Base-by-base conservation (phyloP, 305 asterid species). In the Nicotiana rustica region DNA sequence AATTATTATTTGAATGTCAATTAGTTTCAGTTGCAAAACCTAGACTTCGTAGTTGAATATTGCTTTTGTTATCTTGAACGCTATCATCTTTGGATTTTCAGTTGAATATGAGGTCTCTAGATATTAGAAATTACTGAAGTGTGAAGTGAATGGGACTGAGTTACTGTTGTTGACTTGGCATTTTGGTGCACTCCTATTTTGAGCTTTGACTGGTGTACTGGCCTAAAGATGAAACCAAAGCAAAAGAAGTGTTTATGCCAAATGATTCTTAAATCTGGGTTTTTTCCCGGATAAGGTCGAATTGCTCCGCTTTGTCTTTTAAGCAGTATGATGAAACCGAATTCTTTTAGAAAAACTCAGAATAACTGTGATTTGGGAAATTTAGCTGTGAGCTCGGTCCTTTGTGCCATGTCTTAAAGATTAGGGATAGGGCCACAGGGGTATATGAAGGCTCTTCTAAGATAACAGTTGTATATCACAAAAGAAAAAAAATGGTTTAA, bases 81-180 rank as follows among this genome's bases (percentile, higher is more conserved):
- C 59, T 55, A 55, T 55, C 59, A 4, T 44, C 12, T 29, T 55
- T 31, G 67, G 52, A 55, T 52, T 76, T 55, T 55, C 80, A 55
- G n/a, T 55, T 31, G 49, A 76, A 31, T 29, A 75, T 75, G 64
- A 17, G 52, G 52, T 57, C 49, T 52, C 1, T 8, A 29, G 65
- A 55, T 76, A 52, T n/a, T 76, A 55, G 47, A 55, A 52, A 52
- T 49, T 25, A 73, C 52, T 76, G 80, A 76, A 55, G 80, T 55
- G 66, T 14, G 3, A 55, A 76, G 47, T 38, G 10, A 76, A 14
- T 75, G 25, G 25, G 12, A 12, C 25, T 15, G 29, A 52, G 29
- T 29, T 55, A 55, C 10, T 56, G 56, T 29, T 9, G 19, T 29
- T 76, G 66, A 55, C 31, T 76, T 76, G 66, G 25, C n/a, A 76